These are phyloP conservation scores for Dictyostelium purpureum DNA, from an alignment of 78 protist species.

Conservation along the genomic window DNA sequence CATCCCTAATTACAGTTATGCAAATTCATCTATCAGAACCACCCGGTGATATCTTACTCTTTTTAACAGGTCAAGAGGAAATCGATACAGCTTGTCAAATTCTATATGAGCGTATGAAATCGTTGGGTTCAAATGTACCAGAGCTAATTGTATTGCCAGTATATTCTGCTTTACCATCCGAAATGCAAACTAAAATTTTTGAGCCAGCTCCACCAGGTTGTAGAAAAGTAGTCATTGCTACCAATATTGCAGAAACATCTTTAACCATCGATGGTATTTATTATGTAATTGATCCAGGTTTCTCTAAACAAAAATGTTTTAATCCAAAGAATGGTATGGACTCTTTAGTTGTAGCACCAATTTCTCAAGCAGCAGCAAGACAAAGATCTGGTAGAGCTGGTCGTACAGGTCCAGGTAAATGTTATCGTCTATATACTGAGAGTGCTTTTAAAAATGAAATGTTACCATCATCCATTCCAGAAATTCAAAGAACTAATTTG, in stretches of 20 bases:
- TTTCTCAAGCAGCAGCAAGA: slow-evolving; percentile 95
- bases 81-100: slow-evolving; percentile 98
- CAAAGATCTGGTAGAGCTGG: slow-evolving; percentile 99
- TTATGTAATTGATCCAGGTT: slow-evolving; percentile 92
- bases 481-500: slow-evolving; percentile 99
- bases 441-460: slow-evolving; percentile 96
- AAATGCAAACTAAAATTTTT: slow-evolving; percentile 96
- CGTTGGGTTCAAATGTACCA: slow-evolving; percentile 90
- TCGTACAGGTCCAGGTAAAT: slow-evolving; percentile 99
- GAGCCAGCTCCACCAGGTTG: slow-evolving; percentile 95
- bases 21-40: slow-evolving; percentile 96
- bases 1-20: slow-evolving; percentile 97
- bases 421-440: slow-evolving; percentile 99
- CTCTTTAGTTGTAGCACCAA: slow-evolving; percentile 95
- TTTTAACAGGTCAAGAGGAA: slow-evolving; percentile 99
- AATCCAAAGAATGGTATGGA: slow-evolving; percentile 98
- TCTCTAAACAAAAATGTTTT: slow-evolving; percentile 95
- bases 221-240: slow-evolving; percentile 92
- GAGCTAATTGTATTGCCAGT: slow-evolving; percentile 94
- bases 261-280: slow-evolving; percentile 92
- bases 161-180: slow-evolving; percentile 95
- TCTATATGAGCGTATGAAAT: slow-evolving; percentile 96
- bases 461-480: slow-evolving; percentile 97
- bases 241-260: slow-evolving; percentile 96
- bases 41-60: slow-evolving; percentile 98